A percentile compares a stretch with the other conserved stretches of the same genome.
Evolutionary conservation across 306 rosid genomes (phyloP).

Genomic region (Trichosanthes cucumerina): DNA sequence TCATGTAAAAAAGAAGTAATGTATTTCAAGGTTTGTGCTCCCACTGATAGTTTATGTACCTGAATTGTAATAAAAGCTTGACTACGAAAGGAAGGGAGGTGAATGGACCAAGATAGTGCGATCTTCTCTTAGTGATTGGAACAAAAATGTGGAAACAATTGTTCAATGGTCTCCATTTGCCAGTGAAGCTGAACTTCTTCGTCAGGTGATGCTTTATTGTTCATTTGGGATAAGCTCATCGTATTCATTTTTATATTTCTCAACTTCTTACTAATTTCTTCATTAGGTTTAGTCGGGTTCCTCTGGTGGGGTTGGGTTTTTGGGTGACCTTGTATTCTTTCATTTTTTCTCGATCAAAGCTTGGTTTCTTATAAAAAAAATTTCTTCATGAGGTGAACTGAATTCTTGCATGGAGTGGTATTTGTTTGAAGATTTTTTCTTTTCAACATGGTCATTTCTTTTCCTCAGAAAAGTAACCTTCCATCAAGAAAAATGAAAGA

Average conservation of each 20-base stretch:
- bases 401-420: neutral
- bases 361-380: neutral
- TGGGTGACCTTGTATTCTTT: neutral
- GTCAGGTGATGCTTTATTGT: constrained; percentile 35
- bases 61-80: constrained; percentile 49
- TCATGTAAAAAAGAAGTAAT: neutral
- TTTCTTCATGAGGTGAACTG: neutral
- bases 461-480: neutral
- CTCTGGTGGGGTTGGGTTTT: neutral
- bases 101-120: constrained; percentile 55
- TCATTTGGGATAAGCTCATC: neutral
- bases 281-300: neutral
- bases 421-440: neutral
- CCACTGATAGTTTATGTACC: constrained; percentile 17
- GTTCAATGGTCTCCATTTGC: constrained; percentile 85
- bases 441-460: neutral
- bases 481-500: neutral
- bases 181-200: constrained; percentile 63
- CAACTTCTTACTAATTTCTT: neutral
- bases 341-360: neutral
- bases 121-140: constrained; percentile 57
- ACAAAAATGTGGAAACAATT: constrained; percentile 57
- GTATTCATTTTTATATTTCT: neutral
- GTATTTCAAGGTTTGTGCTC: constrained; percentile 14
- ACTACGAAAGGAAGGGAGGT: constrained; percentile 51